phyloP scores from a whole-genome alignment of 2,329 filamentous ascomycete species.

The Ceratocystis papillata region DNA sequence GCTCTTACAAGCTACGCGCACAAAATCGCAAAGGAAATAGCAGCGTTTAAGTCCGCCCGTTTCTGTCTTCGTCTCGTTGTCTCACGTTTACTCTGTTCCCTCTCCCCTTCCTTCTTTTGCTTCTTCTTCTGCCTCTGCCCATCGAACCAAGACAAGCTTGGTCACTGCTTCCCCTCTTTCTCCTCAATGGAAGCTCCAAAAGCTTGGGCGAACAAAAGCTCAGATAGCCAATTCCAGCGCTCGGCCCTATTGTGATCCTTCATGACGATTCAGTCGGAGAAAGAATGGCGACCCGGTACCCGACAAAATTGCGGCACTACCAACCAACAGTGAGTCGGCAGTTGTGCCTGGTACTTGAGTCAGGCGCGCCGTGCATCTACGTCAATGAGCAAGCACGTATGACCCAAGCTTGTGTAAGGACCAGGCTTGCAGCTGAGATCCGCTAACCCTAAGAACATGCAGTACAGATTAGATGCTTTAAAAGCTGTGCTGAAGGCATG shows the following conservation, averaged over 20 bases:
- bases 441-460: no score
- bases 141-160: background rate
- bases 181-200: background rate
- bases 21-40: background rate
- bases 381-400: no score
- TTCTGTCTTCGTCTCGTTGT: background rate
- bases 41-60: background rate
- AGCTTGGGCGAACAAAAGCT: constrained; percentile 2
- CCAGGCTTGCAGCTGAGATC: no score
- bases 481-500: no score
- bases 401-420: no score
- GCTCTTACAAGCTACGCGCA: background rate
- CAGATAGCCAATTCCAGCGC: background rate
- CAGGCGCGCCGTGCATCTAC: no score
- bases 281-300: background rate
- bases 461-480: no score
- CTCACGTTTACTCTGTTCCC: background rate
- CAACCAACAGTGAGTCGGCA: background rate
- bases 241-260: background rate
- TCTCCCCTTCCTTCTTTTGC: background rate
- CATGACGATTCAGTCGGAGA: background rate
- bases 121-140: background rate
- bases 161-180: background rate
- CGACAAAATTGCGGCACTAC: background rate
- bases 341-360: background rate